These are phyloP conservation scores for Sclerotinia borealis DNA, from an alignment of 2,329 filamentous ascomycete species.

Conservation along the genomic window DNA sequence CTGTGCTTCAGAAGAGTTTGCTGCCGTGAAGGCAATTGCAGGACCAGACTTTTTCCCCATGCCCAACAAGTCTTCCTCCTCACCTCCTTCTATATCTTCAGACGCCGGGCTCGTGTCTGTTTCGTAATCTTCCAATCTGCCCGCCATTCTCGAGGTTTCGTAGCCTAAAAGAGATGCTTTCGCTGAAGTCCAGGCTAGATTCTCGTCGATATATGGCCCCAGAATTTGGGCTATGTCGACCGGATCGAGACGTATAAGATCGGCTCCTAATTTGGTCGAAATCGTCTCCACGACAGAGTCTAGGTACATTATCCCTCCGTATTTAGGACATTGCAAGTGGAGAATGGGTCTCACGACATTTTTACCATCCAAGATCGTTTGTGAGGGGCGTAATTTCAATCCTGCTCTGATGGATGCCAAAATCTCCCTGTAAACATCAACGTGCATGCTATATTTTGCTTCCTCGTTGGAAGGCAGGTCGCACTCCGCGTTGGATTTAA, in stretches of 20 bases:
- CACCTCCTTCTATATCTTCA: constrained; percentile 38
- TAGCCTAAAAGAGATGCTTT: constrained; percentile 51
- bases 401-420: constrained; percentile 45
- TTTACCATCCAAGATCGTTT: constrained; percentile 8
- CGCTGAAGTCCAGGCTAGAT: constrained; percentile 40
- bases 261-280: constrained; percentile 55
- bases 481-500: constrained; percentile 14
- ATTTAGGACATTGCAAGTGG: constrained; percentile 52
- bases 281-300: constrained; percentile 57
- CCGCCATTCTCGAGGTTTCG: constrained; percentile 48
- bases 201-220: constrained; percentile 63
- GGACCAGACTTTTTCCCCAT: neutral
- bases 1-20: neutral
- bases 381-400: constrained; percentile 38
- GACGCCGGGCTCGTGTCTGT: constrained; percentile 40
- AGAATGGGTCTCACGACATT: constrained; percentile 47
- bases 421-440: constrained; percentile 34
- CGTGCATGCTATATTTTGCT: constrained; percentile 29
- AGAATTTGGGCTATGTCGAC: constrained; percentile 64
- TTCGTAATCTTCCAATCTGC: constrained; percentile 44
- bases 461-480: constrained; percentile 16
- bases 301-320: constrained; percentile 48
- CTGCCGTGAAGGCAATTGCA: constrained; percentile 1
- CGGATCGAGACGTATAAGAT: constrained; percentile 63
- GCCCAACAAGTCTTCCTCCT: constrained; percentile 27